A percentile compares a stretch with the other conserved stretches of the same genome.
These are phyloP conservation scores for Colletotrichum acutatum DNA, from an alignment of 2,329 filamentous ascomycete genomes.

Conservation along the genomic window DNA sequence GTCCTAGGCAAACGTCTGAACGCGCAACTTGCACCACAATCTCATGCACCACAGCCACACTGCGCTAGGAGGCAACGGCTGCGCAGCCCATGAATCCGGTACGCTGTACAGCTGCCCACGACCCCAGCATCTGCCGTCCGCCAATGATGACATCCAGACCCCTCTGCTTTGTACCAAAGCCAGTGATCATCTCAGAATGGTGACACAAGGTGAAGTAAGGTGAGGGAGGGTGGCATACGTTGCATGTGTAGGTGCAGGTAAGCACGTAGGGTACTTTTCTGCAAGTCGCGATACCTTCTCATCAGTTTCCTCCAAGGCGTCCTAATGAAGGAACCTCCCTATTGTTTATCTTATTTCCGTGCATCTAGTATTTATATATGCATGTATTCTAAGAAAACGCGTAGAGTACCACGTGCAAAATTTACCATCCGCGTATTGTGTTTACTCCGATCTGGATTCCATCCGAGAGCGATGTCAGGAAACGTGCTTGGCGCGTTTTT, in stretches of 20 bases:
- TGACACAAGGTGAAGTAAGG: background rate
- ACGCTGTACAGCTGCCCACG: background rate
- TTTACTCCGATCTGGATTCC: background rate
- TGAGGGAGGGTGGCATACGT: background rate
- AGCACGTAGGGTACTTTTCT: background rate
- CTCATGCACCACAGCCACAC: conserved; percentile 4
- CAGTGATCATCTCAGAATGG: no score
- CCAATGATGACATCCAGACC: background rate
- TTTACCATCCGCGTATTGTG: no score
- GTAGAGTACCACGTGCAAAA: background rate
- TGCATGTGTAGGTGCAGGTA: no score
- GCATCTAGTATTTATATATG: no score
- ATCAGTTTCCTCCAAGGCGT: background rate
- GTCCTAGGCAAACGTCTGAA: conserved; percentile 4
- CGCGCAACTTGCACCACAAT: background rate
- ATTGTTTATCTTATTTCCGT: no score
- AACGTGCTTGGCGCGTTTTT: background rate
- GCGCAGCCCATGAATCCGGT: background rate
- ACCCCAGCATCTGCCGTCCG: background rate
- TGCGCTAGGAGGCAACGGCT: background rate
- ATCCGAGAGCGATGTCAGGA: background rate
- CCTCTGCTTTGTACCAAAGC: background rate
- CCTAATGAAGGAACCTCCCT: no score
- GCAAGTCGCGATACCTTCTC: background rate
- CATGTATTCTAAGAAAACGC: no score